phyloP scores from a whole-genome alignment of 2,329 filamentous ascomycete species.

The Colletotrichum viniferum region DNA sequence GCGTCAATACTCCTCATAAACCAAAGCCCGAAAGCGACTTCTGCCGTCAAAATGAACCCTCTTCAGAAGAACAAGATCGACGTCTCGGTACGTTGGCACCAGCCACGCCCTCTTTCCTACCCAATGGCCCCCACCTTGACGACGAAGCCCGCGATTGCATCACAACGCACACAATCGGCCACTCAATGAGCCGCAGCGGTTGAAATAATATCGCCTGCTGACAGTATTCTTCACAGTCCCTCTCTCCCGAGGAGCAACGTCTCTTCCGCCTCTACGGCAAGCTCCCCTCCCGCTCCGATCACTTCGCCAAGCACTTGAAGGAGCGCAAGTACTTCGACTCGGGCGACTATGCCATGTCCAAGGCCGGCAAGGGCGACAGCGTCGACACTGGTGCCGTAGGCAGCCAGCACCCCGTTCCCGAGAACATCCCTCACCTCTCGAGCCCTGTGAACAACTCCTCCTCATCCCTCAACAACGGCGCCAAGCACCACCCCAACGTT shows the following conservation, averaged over 20 bases:
- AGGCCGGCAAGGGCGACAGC: slow-evolving; percentile 94
- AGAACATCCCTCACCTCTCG: slow-evolving; percentile 91
- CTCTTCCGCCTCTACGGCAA: slow-evolving; percentile 98
- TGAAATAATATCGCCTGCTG: slow-evolving; percentile 20
- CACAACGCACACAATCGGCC: not conserved
- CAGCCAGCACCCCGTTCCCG: slow-evolving; percentile 90
- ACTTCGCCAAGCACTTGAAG: slow-evolving; percentile 98
- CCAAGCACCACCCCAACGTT: slow-evolving; percentile 22
- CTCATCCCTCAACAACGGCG: slow-evolving; percentile 16
- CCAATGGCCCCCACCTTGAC: slow-evolving; percentile 8
- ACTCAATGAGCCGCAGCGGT: not conserved
- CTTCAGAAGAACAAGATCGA: slow-evolving; percentile 99
- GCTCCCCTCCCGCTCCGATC: slow-evolving; percentile 92
- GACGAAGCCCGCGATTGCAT: not conserved
- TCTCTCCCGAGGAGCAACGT: slow-evolving; percentile 93
- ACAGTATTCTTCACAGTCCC: slow-evolving; percentile 61
- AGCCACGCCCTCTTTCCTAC: slow-evolving; percentile 17
- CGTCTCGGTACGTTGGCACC: slow-evolving; percentile 74
- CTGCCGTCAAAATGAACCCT: slow-evolving; percentile 75
- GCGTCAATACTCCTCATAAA: not conserved
- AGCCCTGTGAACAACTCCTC: slow-evolving; percentile 58
- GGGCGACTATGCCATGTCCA: slow-evolving; percentile 94
- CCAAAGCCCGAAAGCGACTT: not conserved
- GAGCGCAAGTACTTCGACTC: slow-evolving; percentile 99
- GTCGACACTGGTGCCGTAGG: slow-evolving; percentile 93